Evolutionary conservation across 306 rosid species (phyloP), one percentile per base, ranked within the genome.

Genomic region (Datisca glomerata): DNA sequence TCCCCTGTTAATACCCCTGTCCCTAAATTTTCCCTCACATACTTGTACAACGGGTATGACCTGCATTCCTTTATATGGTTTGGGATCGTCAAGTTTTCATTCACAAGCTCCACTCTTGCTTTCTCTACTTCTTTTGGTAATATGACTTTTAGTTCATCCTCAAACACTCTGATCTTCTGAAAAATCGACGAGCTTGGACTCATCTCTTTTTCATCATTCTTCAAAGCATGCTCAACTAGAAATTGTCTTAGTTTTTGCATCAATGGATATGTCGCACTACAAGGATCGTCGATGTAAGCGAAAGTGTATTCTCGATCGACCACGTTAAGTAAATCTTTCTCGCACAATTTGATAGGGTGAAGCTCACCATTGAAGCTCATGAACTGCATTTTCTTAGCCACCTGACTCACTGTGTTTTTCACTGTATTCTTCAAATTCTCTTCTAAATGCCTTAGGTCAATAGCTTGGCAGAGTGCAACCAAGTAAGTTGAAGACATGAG

Each of bases 401-500:
- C 87, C 23, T 75, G 86, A 15, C 74, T 71, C 2, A 87, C 92
- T 0, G 67, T 60, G 49, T 53, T 75, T 57, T 79, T 81, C 12
- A 87, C 87, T 0, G 66, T 42, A 47, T 3, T 60, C 73, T 67
- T 87, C 39, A 87, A 38, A 45, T 76, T 82, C 44, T 87, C 96
- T 32, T 87, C 96, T 55, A 87, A 32, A 45, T 87, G 87, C 59
- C 96, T 67, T 4, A 87, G 54, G 31, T 87, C 96, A 59, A 79
- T 65, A 25, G 96, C 93, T 65, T 87, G 96, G 45, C 96, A 86
- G 17, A 86, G 37, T 36, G 87, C 94, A 12, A 86, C 71, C 18
- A 82, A 47, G 80, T 40, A 86, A n/a, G 94, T 79, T n/a, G 96
- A 58, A 1, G 96, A 81, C 96, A 86, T 86, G 32, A 86, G 79